Percentiles rank a stretch among this genome's conserved stretches.
phyloP scores from a whole-genome alignment of 2,329 filamentous ascomycete species.

The Sphaerulina musiva region DNA sequence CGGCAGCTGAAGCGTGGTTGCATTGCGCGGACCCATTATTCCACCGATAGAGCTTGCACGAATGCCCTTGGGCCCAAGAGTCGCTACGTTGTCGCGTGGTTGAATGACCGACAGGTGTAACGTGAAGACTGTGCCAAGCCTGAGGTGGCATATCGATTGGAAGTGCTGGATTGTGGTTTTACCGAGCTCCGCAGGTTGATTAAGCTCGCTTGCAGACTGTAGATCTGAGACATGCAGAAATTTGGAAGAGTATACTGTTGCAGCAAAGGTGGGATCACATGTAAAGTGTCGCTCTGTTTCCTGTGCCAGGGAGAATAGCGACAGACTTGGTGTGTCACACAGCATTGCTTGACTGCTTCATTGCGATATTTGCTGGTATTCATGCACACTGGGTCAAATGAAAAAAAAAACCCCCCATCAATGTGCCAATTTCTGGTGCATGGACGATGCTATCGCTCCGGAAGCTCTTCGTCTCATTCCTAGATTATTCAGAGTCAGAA shows the following conservation, averaged over 20 bases:
- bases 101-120: constrained; percentile 25
- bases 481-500: too few species aligned
- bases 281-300: background rate
- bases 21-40: constrained; percentile 8
- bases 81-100: constrained; percentile 22
- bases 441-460: too few species aligned
- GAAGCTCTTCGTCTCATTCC: too few species aligned
- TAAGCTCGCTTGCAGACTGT: constrained; percentile 14
- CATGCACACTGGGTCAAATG: too few species aligned
- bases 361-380: background rate
- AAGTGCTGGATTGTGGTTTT: background rate
- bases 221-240: constrained; percentile 15
- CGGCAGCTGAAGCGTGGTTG: constrained; percentile 13
- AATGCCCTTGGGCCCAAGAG: background rate
- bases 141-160: background rate
- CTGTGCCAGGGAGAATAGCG: background rate
- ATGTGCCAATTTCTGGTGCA: too few species aligned
- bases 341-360: background rate
- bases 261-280: background rate
- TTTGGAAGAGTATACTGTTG: constrained; percentile 7
- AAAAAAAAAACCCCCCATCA: too few species aligned
- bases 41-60: constrained; percentile 10
- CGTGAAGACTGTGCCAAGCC: background rate
- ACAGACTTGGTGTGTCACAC: background rate
- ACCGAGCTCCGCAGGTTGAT: constrained; percentile 19